Evolutionary conservation across 2,329 filamentous ascomycete genomes (phyloP), one percentile per base, ranked within the genome.

Genomic region (Pleoardoris graminearum): DNA sequence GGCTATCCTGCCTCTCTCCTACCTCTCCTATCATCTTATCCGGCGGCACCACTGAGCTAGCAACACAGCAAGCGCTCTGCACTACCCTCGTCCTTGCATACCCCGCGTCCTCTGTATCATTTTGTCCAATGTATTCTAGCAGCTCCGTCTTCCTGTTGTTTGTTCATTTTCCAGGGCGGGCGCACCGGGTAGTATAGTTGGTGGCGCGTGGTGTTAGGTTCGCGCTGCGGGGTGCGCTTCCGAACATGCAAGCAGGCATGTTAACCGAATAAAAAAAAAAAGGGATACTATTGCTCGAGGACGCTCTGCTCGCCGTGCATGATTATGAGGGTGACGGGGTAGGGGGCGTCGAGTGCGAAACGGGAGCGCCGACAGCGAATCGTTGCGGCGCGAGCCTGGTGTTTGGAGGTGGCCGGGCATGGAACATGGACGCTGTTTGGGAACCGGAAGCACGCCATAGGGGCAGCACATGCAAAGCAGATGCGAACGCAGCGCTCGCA

Each of bases 31-130:
- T 56, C 29, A 12, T 22, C 19, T 51, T 45, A 41, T 50, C 50
- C 45, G 53, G 61, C 56, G 61, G 54, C 58, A 57, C 58, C 41
- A 48, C 22, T 44, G 33, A 53, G 55, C 61, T 54, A 55, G 54
- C 56, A 35, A 52, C 36, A 50, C 55, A 54, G 51, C 58, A 66
- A 62, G 59, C 61, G 63, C 60, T 62, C 51, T 62, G 55, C 63
- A 60, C 50, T 44, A 63, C 57, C 54, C 50, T 53, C 36, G 39
- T 54, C 53, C 36, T 48, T 49, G 52, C 54, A 60, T 58, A 59
- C 48, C 58, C 56, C 48, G 45, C 42, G 37, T 36, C 36, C 38
- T 33, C 30, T 50, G 45, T 50, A 51, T 48, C 32, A 41, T 30
- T 23, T 27, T 25, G 44, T 36, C 35, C 35, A 46, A 43, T 55